Evolutionary conservation across 176 grass and related monocot genomes (phyloP).

Genomic region (Avena eriantha): DNA sequence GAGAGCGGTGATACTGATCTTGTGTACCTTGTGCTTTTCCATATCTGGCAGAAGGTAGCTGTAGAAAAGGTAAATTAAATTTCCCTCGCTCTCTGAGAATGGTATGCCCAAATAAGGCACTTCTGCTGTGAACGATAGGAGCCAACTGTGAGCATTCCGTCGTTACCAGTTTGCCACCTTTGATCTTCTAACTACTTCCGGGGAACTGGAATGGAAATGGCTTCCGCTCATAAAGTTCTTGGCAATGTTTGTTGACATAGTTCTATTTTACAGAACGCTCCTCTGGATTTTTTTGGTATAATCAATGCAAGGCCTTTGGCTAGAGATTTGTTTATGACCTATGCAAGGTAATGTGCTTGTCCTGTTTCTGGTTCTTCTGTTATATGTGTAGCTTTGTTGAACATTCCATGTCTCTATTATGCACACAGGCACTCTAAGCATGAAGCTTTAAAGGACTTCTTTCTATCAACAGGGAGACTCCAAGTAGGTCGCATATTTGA

Average conservation of each 20-base stretch:
- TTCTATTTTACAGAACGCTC: slow-evolving; percentile 70
- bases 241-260: slow-evolving; percentile 23
- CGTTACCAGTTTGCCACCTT: slow-evolving; percentile 15
- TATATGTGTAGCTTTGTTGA: slow-evolving; percentile 24
- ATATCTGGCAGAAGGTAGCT: slow-evolving; percentile 97
- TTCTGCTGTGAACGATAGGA: slow-evolving; percentile 21
- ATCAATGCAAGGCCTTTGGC: slow-evolving; percentile 97
- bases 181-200: slow-evolving; percentile 26
- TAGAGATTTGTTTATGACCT: slow-evolving; percentile 94
- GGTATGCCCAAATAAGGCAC: slow-evolving; percentile 7
- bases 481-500: slow-evolving; percentile 70
- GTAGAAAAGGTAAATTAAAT: slow-evolving; percentile 56
- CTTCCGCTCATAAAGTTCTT: slow-evolving; percentile 1
- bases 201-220: slow-evolving; percentile 18
- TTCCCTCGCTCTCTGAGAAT: neutral
- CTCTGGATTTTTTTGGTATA: slow-evolving; percentile 89
- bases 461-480: slow-evolving; percentile 84
- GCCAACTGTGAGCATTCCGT: slow-evolving; percentile 22
- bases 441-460: slow-evolving; percentile 98
- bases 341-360: slow-evolving; percentile 74
- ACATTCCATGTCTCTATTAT: slow-evolving; percentile 47
- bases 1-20: slow-evolving; percentile 99
- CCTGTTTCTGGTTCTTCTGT: slow-evolving; percentile 10
- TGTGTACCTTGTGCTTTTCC: slow-evolving; percentile 93
- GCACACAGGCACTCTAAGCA: slow-evolving; percentile 79